Percentiles rank a stretch among this genome's conserved stretches.
Conservation (phyloP, 1,284 basidiomycete species). For the Tilletiopsis washingtonensis region DNA sequence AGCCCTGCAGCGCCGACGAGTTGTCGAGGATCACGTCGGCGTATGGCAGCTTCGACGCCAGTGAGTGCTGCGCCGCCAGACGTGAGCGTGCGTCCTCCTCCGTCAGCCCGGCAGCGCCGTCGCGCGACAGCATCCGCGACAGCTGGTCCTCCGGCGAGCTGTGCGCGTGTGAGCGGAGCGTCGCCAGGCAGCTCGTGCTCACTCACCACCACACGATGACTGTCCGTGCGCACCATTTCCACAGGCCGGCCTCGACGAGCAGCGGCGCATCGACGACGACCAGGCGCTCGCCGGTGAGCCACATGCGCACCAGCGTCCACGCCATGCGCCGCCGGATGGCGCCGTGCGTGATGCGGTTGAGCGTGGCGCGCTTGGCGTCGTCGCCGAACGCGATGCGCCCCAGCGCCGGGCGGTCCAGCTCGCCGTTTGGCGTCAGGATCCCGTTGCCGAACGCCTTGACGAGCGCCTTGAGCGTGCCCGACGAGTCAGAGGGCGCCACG, state of each 20-base stretch:
- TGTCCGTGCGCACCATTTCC: constrained; percentile 73
- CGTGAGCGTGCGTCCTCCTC: constrained; percentile 59
- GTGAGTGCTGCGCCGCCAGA: constrained; percentile 71
- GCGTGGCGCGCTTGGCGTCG: constrained; percentile 59
- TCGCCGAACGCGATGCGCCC: constrained; percentile 69
- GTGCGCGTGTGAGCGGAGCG: background rate
- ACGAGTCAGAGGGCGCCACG: constrained; percentile 70
- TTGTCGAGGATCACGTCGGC: constrained; percentile 87
- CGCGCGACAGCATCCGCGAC: constrained; percentile 37
- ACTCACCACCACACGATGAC: constrained; percentile 81
- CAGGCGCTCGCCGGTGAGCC: constrained; percentile 68
- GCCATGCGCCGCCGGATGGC: constrained; percentile 72
- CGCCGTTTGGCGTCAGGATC: constrained; percentile 60
- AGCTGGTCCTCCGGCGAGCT: constrained; percentile 33
- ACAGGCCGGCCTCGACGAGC: constrained; percentile 79
- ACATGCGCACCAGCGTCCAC: constrained; percentile 61
- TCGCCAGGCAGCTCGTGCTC: background rate
- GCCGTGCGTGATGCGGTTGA: constrained; percentile 85
- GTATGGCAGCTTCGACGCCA: constrained; percentile 68
- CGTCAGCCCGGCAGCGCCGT: constrained; percentile 48
- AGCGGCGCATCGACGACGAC: constrained; percentile 89
- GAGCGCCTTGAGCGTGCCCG: constrained; percentile 59
- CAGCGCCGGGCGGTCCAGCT: constrained; percentile 72
- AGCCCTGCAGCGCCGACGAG: constrained; percentile 56
- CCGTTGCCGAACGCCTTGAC: constrained; percentile 63